Evolutionary conservation across 2,329 filamentous ascomycete species (phyloP).

Genomic region (Lecanicillium sp.): DNA sequence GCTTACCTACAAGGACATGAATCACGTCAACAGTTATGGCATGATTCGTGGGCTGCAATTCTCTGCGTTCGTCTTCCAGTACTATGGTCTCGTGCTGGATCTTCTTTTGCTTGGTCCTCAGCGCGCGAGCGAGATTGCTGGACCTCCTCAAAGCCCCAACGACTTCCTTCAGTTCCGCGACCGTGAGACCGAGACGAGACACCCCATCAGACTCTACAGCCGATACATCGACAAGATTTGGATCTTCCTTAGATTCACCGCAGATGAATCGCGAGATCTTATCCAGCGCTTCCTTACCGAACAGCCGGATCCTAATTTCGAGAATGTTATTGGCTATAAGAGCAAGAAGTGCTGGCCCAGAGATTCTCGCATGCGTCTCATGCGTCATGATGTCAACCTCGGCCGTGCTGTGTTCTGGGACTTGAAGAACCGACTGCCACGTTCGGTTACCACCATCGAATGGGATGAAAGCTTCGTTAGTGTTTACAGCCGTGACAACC

Average conservation of each 20-base stretch:
- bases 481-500: slow-evolving; percentile 96
- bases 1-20: slow-evolving; percentile 99
- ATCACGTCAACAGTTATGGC: slow-evolving; percentile 96
- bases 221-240: slow-evolving; percentile 98
- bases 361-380: slow-evolving; percentile 93
- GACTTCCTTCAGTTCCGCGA: slow-evolving; percentile 98
- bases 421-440: slow-evolving; percentile 88
- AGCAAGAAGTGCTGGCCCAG: slow-evolving; percentile 99
- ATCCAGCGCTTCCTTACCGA: slow-evolving; percentile 98
- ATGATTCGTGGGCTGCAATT: slow-evolving; percentile 98
- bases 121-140: slow-evolving; percentile 95
- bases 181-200: slow-evolving; percentile 80
- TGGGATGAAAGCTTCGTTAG: slow-evolving; percentile 99
- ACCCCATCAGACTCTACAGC: slow-evolving; percentile 96
- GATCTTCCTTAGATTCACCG: slow-evolving; percentile 91
- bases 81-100: slow-evolving; percentile 93
- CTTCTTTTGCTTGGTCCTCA: slow-evolving; percentile 85
- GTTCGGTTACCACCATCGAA: slow-evolving; percentile 93
- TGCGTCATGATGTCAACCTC: slow-evolving; percentile 97
- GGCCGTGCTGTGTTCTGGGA: slow-evolving; percentile 98
- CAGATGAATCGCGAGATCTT: slow-evolving; percentile 88
- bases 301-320: slow-evolving; percentile 96
- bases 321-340: slow-evolving; percentile 97
- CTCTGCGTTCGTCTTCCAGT: slow-evolving; percentile 98
- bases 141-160: slow-evolving; percentile 86